Evolutionary conservation across 306 rosid species (phyloP), one percentile per base, ranked within the genome.

Genomic region (Quercus engelmannii): DNA sequence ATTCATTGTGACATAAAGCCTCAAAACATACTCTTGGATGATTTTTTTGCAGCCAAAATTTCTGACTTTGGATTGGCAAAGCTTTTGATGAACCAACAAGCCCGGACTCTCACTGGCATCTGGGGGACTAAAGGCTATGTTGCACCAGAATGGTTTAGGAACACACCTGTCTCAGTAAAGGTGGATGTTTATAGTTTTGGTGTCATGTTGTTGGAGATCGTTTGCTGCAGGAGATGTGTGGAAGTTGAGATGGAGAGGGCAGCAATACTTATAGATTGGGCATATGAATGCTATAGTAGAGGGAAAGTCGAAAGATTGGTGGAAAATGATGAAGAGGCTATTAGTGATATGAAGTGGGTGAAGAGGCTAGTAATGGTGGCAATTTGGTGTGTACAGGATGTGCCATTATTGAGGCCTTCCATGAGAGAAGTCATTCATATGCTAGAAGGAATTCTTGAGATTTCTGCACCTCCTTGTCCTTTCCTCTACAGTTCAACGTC

Each of bases 141-240:
- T 67, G 71, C 71, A 67, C 71, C 71, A 65, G 71, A 67, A 21
- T 67, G 71, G 71, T 67, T 67, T 6, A 67, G 25, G 51, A 31
- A 18, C 51, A 33, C 8, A 18, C 49, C 71, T 1, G 25, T 67
- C 51, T 7, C 71, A 3, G 0, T 18, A 33, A 67, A 67, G 51
- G 71, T 67, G 51, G 71, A 67, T 18, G 71, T 67, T 4, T 67
- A 33, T 33, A 67, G 71, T 3, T 67, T 33, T 33, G 71, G 71
- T 6, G 51, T 67, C 25, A 33, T 67, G 71, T 13, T 67, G 46
- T 33, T 67, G 51, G 71, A 67, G 71, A 67, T 67, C 8, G 1
- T 67, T 67, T 18, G 71, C 6, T 67, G 71, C 25, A 33, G 71
- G 23, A 33, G 25, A 19, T 67, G 26, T 19, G 71, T 67, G 49